Base-by-base conservation (phyloP, 257 asterid species). In the Plectranthus barbatus region DNA sequence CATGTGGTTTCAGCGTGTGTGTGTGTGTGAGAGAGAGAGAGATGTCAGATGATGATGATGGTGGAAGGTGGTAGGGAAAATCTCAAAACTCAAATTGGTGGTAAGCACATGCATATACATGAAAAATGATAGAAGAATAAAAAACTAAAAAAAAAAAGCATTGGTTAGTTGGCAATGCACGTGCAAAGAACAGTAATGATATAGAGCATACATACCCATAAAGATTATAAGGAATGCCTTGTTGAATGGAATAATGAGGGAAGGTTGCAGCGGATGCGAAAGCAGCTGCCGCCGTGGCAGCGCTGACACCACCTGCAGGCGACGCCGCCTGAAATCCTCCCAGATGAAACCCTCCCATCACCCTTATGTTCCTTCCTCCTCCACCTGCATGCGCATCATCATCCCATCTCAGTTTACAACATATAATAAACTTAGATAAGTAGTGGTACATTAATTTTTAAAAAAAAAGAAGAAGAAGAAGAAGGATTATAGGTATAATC, bases 191-290 rank as follows among this genome's bases (percentile, higher is more conserved):
- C 46, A 44, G 55, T 23, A 34, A 17, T 24, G 14, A 42, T n/a
- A 18, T 6, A 37, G 19, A 62, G 5, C 53, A 36, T 21, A 40
- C 79, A 24, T 77, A 91, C 98, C 98, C 98, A 72, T 89, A 92
- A 45, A 84, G 84, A 74, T 83, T 91, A 81, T 86, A 92, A 70
- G 99, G 99, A 60, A 92, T 79, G 58, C 96, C 97, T 81, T 92
- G 98, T 66, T 89, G 98, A 70, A 92, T 77, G 74, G 90, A 82
- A 74, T 92, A 92, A 70, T 89, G 95, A 56, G 97, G 95, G 77
- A 81, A 89, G 33, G 84, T 69, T 66, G 94, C 76, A 66, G 95
- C 88, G 10, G 95, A 81, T 49, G 91, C 78, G 74, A 80, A 83
- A n/a, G 90, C 81, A 19, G 90, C 71, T 5, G 82, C 83, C 5